Percentiles rank a stretch among this genome's conserved stretches.
These are phyloP conservation scores for Cryptococcus sp. DNA, from an alignment of 1,284 basidiomycete species.

Conservation along the genomic window DNA sequence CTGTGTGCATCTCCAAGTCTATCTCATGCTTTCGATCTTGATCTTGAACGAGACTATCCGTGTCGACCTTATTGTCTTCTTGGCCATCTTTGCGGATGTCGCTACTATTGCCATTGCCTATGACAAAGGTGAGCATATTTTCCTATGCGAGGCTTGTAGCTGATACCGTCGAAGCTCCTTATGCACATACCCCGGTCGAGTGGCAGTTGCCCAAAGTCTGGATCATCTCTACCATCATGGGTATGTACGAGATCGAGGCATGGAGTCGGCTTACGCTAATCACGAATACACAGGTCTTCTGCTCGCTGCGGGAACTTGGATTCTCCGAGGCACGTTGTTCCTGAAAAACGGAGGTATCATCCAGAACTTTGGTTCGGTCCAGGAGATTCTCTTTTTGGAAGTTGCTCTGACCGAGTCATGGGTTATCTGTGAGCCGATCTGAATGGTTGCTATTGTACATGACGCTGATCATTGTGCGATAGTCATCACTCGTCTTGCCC, in stretches of 20 bases:
- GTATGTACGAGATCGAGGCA: slow-evolving; percentile 9
- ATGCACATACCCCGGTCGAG: slow-evolving; percentile 58
- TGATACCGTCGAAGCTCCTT: slow-evolving; percentile 55
- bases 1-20: slow-evolving; percentile 62
- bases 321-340: slow-evolving; percentile 59
- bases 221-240: slow-evolving; percentile 58
- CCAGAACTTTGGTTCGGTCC: slow-evolving; percentile 58
- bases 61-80: slow-evolving; percentile 61
- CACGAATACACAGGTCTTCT: slow-evolving; percentile 43
- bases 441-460: not conserved
- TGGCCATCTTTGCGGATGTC: slow-evolving; percentile 61
- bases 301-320: slow-evolving; percentile 60
- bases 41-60: slow-evolving; percentile 61
- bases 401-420: slow-evolving; percentile 62
- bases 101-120: slow-evolving; percentile 60
- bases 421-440: slow-evolving; percentile 55
- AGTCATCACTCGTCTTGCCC: slow-evolving; percentile 46
- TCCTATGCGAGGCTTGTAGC: not conserved
- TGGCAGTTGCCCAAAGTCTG: slow-evolving; percentile 63
- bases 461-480: not conserved
- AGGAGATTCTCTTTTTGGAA: slow-evolving; percentile 61
- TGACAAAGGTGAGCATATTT: slow-evolving; percentile 19
- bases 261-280: not conserved
- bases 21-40: slow-evolving; percentile 58
- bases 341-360: slow-evolving; percentile 57